phyloP scores from a whole-genome alignment of 768 basidiomycete species.

The Mycena venus region DNA sequence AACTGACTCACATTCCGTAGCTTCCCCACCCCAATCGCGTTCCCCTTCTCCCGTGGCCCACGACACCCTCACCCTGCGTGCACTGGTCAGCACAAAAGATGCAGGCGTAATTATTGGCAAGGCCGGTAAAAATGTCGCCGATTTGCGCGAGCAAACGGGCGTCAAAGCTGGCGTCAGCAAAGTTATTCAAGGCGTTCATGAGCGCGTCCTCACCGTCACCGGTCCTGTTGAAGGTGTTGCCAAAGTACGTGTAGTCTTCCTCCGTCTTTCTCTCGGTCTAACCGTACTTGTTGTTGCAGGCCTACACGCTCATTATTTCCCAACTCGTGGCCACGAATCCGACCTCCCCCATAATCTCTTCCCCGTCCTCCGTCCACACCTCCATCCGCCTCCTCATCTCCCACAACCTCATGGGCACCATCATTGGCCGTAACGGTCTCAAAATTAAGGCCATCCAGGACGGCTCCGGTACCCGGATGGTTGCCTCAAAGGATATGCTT shows the following conservation, averaged over 20 bases:
- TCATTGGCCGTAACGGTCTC: conserved; percentile 95
- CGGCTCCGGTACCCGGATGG: conserved; percentile 95
- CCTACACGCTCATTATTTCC: conserved; percentile 94
- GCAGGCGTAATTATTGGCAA: conserved; percentile 98
- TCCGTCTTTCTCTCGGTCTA: conserved; percentile 25
- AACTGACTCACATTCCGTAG: conserved; percentile 49
- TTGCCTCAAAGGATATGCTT: conserved; percentile 98
- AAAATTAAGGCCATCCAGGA: conserved; percentile 99
- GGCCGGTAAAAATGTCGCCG: conserved; percentile 97
- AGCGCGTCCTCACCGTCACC: conserved; percentile 95
- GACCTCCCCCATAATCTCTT: conserved; percentile 76
- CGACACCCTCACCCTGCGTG: conserved; percentile 90
- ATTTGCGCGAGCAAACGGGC: conserved; percentile 93
- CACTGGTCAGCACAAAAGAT: conserved; percentile 97
- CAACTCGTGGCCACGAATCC: conserved; percentile 90
- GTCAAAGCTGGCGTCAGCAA: conserved; percentile 99
- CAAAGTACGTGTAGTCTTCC: conserved; percentile 66
- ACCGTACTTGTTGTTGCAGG: conserved; percentile 59
- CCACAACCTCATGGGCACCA: conserved; percentile 99
- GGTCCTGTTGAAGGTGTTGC: conserved; percentile 94
- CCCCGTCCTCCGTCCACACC: conserved; percentile 82
- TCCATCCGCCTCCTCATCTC: conserved; percentile 98
- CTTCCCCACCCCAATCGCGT: conserved; percentile 76
- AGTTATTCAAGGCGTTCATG: conserved; percentile 97
- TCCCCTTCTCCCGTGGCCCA: conserved; percentile 79